Evolutionary conservation across 208 protist species (phyloP).

Genomic region (Trypanosoma platydactyli): DNA sequence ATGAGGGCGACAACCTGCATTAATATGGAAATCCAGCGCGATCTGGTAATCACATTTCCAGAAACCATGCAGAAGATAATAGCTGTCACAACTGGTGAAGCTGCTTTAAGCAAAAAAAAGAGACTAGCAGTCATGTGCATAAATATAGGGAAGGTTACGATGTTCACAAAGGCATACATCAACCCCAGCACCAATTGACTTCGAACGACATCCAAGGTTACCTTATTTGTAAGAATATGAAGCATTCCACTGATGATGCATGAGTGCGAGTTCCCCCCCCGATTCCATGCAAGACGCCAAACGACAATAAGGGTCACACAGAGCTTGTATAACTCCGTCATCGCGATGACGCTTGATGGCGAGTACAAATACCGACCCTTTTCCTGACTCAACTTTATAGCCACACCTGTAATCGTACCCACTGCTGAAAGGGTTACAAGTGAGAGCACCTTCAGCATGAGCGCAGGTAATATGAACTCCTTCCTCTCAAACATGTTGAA

Average conservation of each 20-base stretch:
- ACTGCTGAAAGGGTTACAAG: constrained; percentile 9
- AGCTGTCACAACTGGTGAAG: constrained; percentile 24
- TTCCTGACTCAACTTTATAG: constrained; percentile 18
- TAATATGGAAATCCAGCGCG: constrained; percentile 17
- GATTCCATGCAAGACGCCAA: neutral
- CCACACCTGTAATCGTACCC: constrained; percentile 4
- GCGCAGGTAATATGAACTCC: neutral
- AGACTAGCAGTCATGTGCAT: constrained; percentile 14
- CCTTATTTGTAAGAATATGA: constrained; percentile 17
- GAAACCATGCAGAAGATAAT: constrained; percentile 13
- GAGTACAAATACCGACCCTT: constrained; percentile 13
- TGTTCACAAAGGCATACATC: constrained; percentile 19
- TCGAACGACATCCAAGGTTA: constrained; percentile 6
- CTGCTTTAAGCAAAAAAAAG: constrained; percentile 23
- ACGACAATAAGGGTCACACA: neutral
- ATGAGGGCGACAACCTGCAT: constrained; percentile 18
- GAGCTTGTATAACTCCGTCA: constrained; percentile 25
- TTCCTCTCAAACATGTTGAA: constrained; percentile 2
- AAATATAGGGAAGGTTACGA: constrained; percentile 24
- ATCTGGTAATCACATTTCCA: neutral
- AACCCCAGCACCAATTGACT: constrained; percentile 7
- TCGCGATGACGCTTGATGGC: constrained; percentile 6
- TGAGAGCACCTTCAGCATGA: neutral
- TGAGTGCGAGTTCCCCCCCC: neutral
- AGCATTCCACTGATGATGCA: neutral